Evolutionary conservation across 2,329 filamentous ascomycete genomes (phyloP), one percentile per base, ranked within the genome.

Genomic region (Colletotrichum tanaceti): DNA sequence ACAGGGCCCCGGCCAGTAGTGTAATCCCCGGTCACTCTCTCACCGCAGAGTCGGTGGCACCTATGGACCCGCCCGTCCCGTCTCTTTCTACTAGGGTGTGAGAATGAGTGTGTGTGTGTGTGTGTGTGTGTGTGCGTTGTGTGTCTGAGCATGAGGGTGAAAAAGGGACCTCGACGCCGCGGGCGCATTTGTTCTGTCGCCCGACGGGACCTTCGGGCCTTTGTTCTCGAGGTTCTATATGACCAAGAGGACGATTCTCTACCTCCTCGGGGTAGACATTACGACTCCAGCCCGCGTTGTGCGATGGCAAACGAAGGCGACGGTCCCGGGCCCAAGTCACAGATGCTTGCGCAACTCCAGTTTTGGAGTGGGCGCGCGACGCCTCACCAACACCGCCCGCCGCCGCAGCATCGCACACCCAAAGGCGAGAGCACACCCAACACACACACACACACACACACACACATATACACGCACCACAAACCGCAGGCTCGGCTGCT

Each of bases 41-140:
- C 63, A 57, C 64, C 62, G 62, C 62, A 69, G 62, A 58, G 60
- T 68, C 61, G 39, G 61, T 60, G 65, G 65, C 61, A 59, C 54
- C 61, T 65, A 3, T 39, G 61, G 65, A 65, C 65, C 61, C 65
- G 65, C 61, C 54, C 47, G 43, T 68, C 61, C 65, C 65, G 65
- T 63, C 63, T 47, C 22, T 35, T 47, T 65, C 53, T 65, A 41
- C 54, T 54, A 41, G 47, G 44, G n/a, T 35, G 28, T 32, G 32
- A 20, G 20, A n/a, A n/a, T n/a, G n/a, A n/a, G n/a, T n/a, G n/a
- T n/a, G n/a, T n/a, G n/a, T n/a, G n/a, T n/a, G n/a, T n/a, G n/a
- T 35, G 28, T 32, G 32, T 14, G 20, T 5, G 3, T 20, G 49
- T 52, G 28, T 20, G 49, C 20, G 49, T 13, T 16, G 41, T 39